Conservation (phyloP, 306 rosid species). For the Coriaria nepalensis region DNA sequence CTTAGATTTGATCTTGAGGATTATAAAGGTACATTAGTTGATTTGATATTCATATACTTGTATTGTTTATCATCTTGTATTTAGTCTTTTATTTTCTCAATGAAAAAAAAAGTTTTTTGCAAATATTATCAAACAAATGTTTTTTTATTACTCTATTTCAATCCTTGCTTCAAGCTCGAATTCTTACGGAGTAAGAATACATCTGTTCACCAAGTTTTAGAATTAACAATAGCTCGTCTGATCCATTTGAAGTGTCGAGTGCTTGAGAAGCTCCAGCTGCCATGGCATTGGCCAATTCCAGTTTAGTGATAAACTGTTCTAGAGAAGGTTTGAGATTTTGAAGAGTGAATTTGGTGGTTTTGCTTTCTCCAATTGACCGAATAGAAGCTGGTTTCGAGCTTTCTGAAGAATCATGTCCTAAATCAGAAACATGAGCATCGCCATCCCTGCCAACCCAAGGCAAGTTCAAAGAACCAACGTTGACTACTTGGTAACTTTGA, state of each 20-base stretch:
- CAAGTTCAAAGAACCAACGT: conserved; percentile 32
- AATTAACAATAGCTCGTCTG: conserved; percentile 61
- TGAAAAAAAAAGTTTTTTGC: too few relatives aligned
- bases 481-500: conserved; percentile 40
- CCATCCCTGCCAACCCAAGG: conserved; percentile 29
- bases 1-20: too few relatives aligned
- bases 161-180: too few relatives aligned
- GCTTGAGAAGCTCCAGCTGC: conserved; percentile 28
- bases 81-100: too few relatives aligned
- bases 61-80: too few relatives aligned
- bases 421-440: conserved; percentile 45
- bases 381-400: conserved; percentile 60
- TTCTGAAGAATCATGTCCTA: conserved; percentile 30
- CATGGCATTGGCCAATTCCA: conserved; percentile 29
- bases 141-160: too few relatives aligned
- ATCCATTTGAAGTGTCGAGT: conserved; percentile 35
- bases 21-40: too few relatives aligned
- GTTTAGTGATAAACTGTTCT: conserved; percentile 31
- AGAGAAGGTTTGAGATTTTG: conserved; percentile 32
- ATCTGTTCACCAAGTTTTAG: conserved; percentile 69
- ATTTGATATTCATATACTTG: too few relatives aligned
- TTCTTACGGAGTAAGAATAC: conserved; percentile 21
- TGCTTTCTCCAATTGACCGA: conserved; percentile 52
- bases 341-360: conserved; percentile 30
- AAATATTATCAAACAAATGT: too few relatives aligned